These are phyloP conservation scores for Tremella mesenterica DNA, from an alignment of 768 basidiomycete genomes.

Conservation along the genomic window DNA sequence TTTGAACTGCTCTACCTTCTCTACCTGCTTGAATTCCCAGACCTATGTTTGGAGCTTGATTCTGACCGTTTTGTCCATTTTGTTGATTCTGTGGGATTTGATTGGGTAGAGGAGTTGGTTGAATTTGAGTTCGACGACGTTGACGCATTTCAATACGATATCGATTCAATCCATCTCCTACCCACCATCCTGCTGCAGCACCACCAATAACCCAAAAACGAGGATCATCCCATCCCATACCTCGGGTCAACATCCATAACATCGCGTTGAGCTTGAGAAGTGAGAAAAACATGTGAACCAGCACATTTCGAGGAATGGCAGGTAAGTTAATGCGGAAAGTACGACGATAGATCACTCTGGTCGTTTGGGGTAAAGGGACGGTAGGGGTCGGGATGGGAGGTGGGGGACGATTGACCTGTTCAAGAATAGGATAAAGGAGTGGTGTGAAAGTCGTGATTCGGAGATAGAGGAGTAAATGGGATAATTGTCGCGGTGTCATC, in stretches of 20 bases:
- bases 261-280: conserved; percentile 23
- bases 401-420: conserved; percentile 1
- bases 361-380: background rate
- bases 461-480: conserved; percentile 23
- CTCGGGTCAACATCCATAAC: conserved; percentile 32
- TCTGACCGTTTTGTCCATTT: background rate
- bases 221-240: conserved; percentile 27
- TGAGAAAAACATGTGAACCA: conserved; percentile 16
- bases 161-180: conserved; percentile 12
- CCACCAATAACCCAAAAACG: conserved; percentile 27
- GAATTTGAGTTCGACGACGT: background rate
- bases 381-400: background rate
- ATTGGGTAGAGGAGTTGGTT: background rate
- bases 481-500: conserved; percentile 14
- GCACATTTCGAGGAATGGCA: conserved; percentile 10
- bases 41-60: background rate
- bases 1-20: background rate
- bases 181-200: conserved; percentile 24
- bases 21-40: too few species aligned
- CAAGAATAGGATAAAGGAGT: conserved; percentile 5
- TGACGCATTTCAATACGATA: conserved; percentile 1
- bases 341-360: background rate
- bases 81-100: background rate
- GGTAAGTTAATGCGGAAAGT: conserved; percentile 2
- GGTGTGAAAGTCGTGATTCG: conserved; percentile 26